phyloP scores from a whole-genome alignment of 1,284 basidiomycete species.

The Rhizoctonia solani region DNA sequence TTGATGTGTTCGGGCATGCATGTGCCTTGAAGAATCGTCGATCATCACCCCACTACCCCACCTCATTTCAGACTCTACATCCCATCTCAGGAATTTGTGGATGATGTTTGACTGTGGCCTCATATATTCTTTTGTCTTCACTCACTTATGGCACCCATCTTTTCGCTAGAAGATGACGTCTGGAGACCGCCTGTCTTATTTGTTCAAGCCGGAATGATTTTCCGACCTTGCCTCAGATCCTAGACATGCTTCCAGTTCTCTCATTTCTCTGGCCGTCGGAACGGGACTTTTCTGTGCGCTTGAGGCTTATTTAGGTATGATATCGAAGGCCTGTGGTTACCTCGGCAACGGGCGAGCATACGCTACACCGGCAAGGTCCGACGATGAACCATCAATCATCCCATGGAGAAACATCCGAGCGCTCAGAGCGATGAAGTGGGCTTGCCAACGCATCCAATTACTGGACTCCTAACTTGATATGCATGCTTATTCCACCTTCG shows the following conservation, averaged over 20 bases:
- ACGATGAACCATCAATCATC: not conserved
- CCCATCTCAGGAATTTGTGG: constrained; percentile 7
- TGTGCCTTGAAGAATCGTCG: constrained; percentile 29
- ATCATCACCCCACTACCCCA: constrained; percentile 14
- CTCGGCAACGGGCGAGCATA: constrained; percentile 24
- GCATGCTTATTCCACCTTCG: constrained; percentile 23
- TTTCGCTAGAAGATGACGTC: not conserved
- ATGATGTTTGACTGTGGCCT: not conserved
- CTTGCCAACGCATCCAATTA: constrained; percentile 4
- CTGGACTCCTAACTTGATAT: constrained; percentile 1
- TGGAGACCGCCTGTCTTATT: not conserved
- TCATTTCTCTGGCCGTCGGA: constrained; percentile 3
- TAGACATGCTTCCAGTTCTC: constrained; percentile 5
- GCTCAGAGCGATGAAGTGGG: not conserved
- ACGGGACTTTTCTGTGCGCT: constrained; percentile 7
- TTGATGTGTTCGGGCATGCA: not conserved
- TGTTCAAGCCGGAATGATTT: constrained; percentile 1
- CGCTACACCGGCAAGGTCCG: constrained; percentile 7
- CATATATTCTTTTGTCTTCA: no score
- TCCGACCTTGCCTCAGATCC: constrained; percentile 9
- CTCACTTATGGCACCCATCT: not conserved
- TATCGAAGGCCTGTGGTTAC: not conserved
- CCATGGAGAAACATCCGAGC: constrained; percentile 9
- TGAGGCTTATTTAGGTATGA: not conserved
- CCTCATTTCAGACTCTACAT: not conserved